Conservation (phyloP, 176 grass and related monocot species). For the Carex kokanica region DNA sequence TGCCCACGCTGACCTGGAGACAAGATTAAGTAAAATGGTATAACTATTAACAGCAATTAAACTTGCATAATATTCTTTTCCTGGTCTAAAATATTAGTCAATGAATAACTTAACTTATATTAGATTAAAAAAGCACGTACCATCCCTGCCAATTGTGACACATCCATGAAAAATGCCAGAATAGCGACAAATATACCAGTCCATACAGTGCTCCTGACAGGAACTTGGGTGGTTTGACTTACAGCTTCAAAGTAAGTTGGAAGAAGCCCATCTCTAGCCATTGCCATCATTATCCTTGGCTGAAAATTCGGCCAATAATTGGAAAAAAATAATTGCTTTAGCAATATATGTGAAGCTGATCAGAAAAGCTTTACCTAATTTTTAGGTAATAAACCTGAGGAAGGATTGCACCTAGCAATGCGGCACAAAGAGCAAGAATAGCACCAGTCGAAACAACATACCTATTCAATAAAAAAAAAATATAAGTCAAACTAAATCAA, state of each 20-base stretch:
- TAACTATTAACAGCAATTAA: background rate
- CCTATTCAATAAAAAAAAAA: constrained; percentile 37
- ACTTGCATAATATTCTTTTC: background rate
- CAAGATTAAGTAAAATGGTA: constrained; percentile 14
- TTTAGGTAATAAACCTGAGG: constrained; percentile 55
- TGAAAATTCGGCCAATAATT: constrained; percentile 30
- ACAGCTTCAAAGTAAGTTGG: constrained; percentile 64
- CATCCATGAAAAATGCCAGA: constrained; percentile 88
- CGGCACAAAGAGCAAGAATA: constrained; percentile 73
- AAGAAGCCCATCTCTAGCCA: constrained; percentile 88
- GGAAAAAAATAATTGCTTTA: constrained; percentile 15
- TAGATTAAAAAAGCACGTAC: constrained; percentile 27
- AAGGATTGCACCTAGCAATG: constrained; percentile 77
- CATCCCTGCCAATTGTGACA: constrained; percentile 84
- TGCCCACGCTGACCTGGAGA: constrained; percentile 85
- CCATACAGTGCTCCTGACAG: constrained; percentile 66
- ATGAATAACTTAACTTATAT: constrained; percentile 27
- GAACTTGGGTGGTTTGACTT: constrained; percentile 61
- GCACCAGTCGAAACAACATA: constrained; percentile 74
- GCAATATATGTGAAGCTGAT: no score
- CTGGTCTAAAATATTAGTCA: constrained; percentile 10
- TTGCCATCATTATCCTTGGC: constrained; percentile 94
- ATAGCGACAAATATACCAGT: constrained; percentile 57
- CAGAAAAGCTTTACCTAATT: background rate
- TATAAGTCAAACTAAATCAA: constrained; percentile 13